Evolutionary conservation across 257 asterid species (phyloP).

Genomic region (Ophiorrhiza pumila): DNA sequence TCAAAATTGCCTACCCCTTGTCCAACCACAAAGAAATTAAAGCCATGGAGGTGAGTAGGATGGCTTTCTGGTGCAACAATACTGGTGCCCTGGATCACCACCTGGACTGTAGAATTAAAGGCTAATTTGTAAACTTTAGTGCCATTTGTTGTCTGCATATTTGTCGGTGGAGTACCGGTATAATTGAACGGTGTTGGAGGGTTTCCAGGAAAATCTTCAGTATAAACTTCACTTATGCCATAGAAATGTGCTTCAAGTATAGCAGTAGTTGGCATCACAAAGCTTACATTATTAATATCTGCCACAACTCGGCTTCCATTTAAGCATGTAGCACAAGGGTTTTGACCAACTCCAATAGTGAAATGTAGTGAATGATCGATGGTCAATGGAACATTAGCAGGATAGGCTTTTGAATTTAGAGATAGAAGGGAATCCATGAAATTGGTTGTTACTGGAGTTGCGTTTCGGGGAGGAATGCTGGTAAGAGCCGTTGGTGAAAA

Average conservation of each 20-base stretch:
- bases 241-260: conserved; percentile 66
- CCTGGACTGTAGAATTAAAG: conserved; percentile 58
- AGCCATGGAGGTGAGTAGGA: conserved; percentile 71
- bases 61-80: conserved; percentile 77
- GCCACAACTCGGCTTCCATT: conserved; percentile 51
- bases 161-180: conserved; percentile 57
- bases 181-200: conserved; percentile 61
- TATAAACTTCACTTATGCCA: conserved; percentile 50
- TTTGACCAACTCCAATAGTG: conserved; percentile 57
- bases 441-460: conserved; percentile 37
- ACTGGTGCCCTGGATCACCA: conserved; percentile 62
- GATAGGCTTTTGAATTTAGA: conserved; percentile 54
- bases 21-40: conserved; percentile 55
- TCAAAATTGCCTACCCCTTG: conserved; percentile 61
- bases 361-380: conserved; percentile 55
- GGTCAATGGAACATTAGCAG: conserved; percentile 40
- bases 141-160: conserved; percentile 55
- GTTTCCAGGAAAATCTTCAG: conserved; percentile 58
- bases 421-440: conserved; percentile 51
- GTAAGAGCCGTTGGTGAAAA: conserved; percentile 34
- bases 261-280: conserved; percentile 65
- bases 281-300: conserved; percentile 56
- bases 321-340: conserved; percentile 54
- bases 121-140: conserved; percentile 52
- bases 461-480: conserved; percentile 44